Evolutionary conservation across 78 protist species (phyloP), one percentile per base, ranked within the genome.

Genomic region (Anaeramoeba ignava): DNA sequence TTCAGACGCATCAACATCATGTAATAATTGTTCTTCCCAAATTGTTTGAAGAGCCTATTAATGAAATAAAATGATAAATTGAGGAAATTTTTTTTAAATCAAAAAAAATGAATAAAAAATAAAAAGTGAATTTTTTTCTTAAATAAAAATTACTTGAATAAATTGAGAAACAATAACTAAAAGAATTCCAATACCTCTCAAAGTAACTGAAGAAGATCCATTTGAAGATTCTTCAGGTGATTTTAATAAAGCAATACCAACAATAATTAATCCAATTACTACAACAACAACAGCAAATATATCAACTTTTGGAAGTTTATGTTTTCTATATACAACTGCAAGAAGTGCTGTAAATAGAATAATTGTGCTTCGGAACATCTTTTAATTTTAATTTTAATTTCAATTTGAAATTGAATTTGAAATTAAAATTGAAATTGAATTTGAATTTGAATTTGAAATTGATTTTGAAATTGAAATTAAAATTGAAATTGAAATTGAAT

Each of bases 331-430:
- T 31, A 31, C 31, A 31, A 67, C 31, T 27, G 78, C 78, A 27
- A 67, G 78, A 31, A 67, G 27, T 27, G 78, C 78, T 67, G 78
- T 27, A 31, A 31, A 31, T 27, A 31, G 27, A 31, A 31, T n/a
- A 31, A 31, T 31, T n/a, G n/a, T n/a, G n/a, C n/a, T n/a, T n/a
- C n/a, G n/a, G n/a, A n/a, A n/a, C n/a, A n/a, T n/a, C 27, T 67
- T 67, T 67, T 67, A n/a, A n/a, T 67, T 67, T 67, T n/a, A 67
- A 67, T 67, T 67, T 67, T 67, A 67, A 67, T 67, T 67, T 67
- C 31, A 31, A 67, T 27, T 67, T 67, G 27, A n/a, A n/a, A 31
- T 27, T 27, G 78, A 67, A 27, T n/a, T 27, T n/a, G 38, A 27
- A 27, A 31, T 67, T 27, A 67, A 67, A 67, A 67, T 67, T n/a